Percentiles rank a stretch among this genome's conserved stretches.
Conservation (phyloP, 2,329 filamentous ascomycete species). For the Microthyrium microscopicum region DNA sequence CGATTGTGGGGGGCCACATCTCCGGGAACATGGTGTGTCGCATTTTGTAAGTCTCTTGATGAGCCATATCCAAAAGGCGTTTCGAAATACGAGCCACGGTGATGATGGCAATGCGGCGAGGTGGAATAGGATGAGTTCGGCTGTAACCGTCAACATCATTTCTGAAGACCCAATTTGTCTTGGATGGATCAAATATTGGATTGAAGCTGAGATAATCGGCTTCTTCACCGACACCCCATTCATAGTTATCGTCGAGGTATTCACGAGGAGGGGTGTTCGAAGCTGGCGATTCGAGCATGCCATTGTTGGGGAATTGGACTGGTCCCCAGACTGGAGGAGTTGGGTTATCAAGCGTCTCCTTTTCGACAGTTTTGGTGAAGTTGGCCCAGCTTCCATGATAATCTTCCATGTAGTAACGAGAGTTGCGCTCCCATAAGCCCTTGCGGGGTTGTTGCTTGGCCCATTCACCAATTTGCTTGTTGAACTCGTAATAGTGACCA, state of each 20-base stretch:
- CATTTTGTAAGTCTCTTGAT: constrained; percentile 55
- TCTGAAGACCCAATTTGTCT: constrained; percentile 57
- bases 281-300: constrained; percentile 40
- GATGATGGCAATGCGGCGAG: constrained; percentile 60
- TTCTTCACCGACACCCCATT: constrained; percentile 62
- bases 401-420: constrained; percentile 56
- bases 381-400: constrained; percentile 51
- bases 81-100: constrained; percentile 61
- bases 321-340: constrained; percentile 49
- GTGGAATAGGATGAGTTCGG: constrained; percentile 37
- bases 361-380: constrained; percentile 49
- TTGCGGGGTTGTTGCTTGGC: constrained; percentile 51
- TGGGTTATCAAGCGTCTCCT: constrained; percentile 32
- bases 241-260: constrained; percentile 46
- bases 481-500: constrained; percentile 70
- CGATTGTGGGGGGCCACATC: constrained; percentile 60
- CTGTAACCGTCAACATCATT: constrained; percentile 53
- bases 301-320: constrained; percentile 26
- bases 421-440: constrained; percentile 56
- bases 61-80: constrained; percentile 57
- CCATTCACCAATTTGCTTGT: constrained; percentile 48
- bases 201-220: constrained; percentile 59
- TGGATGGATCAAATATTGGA: constrained; percentile 61
- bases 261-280: constrained; percentile 46
- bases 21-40: constrained; percentile 61